Evolutionary conservation across 148 eudicot genomes (phyloP).

Genomic region (Camellia lanceoleosa): DNA sequence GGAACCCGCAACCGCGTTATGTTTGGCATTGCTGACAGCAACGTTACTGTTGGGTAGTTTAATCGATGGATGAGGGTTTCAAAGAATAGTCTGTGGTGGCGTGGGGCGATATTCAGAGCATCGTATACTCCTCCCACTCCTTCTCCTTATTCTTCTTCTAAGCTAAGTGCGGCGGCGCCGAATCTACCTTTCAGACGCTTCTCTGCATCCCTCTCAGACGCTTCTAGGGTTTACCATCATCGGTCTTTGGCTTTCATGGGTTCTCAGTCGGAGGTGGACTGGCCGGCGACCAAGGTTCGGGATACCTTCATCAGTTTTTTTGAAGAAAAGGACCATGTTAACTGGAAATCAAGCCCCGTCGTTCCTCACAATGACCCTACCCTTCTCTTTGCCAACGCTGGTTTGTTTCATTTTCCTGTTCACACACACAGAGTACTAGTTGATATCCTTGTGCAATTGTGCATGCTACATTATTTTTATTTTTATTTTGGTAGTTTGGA

Average conservation of each 20-base stretch:
- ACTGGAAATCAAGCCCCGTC: slow-evolving; percentile 92
- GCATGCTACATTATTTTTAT: not conserved
- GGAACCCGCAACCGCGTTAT: too few relatives aligned
- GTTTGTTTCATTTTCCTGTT: slow-evolving; percentile 26
- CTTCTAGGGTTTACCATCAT: not conserved
- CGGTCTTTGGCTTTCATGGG: slow-evolving; percentile 26
- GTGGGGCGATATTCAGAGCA: not conserved
- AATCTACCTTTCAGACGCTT: not conserved
- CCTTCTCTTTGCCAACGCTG: slow-evolving; percentile 95
- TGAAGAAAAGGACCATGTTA: slow-evolving; percentile 46
- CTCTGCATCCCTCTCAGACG: not conserved
- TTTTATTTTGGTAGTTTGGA: too few relatives aligned
- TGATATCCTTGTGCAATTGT: not conserved
- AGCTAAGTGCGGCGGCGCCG: not conserved
- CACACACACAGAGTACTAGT: not conserved
- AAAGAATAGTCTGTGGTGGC: not conserved
- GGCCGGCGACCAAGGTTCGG: slow-evolving; percentile 76
- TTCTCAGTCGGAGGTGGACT: slow-evolving; percentile 34
- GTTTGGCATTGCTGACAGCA: too few relatives aligned
- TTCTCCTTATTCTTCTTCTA: not conserved
- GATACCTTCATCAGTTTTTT: slow-evolving; percentile 61
- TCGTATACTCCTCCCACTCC: too few relatives aligned
- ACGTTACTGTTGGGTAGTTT: too few relatives aligned
- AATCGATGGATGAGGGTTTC: not conserved
- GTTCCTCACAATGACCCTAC: slow-evolving; percentile 93